Conservation (phyloP, 768 basidiomycete species). For the Boletus huronensis region DNA sequence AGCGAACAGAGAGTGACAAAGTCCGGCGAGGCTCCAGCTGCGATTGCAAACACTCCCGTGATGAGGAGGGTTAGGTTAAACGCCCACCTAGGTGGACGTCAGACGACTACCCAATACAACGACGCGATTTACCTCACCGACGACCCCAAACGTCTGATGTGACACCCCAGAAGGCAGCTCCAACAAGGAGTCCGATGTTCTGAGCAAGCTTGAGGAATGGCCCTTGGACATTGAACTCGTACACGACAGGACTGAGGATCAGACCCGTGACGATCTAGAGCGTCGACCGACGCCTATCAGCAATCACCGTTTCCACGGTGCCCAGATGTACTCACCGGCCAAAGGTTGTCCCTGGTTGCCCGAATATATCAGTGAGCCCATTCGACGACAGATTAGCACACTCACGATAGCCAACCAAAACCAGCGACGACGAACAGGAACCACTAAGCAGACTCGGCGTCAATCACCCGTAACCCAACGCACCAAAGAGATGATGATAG, state of each 20-base stretch:
- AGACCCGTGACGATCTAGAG: slow-evolving; percentile 59
- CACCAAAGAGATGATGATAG: neutral
- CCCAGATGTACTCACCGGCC: slow-evolving; percentile 50
- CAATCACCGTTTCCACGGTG: neutral
- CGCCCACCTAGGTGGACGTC: slow-evolving; percentile 43
- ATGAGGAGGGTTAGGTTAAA: slow-evolving; percentile 72
- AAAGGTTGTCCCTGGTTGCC: slow-evolving; percentile 57
- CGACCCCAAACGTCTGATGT: slow-evolving; percentile 72
- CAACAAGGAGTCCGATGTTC: slow-evolving; percentile 67
- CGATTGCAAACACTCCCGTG: slow-evolving; percentile 60
- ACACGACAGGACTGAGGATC: slow-evolving; percentile 58
- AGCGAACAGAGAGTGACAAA: slow-evolving; percentile 49
- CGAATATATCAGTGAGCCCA: neutral
- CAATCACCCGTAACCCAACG: neutral
- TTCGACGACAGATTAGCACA: slow-evolving; percentile 5
- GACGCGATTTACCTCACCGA: slow-evolving; percentile 34
- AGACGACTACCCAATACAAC: neutral
- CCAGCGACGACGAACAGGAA: slow-evolving; percentile 63
- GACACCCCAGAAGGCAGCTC: slow-evolving; percentile 66
- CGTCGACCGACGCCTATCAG: neutral
- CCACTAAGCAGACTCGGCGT: slow-evolving; percentile 40
- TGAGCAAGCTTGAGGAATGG: slow-evolving; percentile 67
- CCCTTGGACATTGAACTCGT: slow-evolving; percentile 60
- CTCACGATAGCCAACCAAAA: slow-evolving; percentile 76
- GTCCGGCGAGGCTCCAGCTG: slow-evolving; percentile 58